Conservation (phyloP, 2,329 filamentous ascomycete species). For the Mycocentrospora acerina region DNA sequence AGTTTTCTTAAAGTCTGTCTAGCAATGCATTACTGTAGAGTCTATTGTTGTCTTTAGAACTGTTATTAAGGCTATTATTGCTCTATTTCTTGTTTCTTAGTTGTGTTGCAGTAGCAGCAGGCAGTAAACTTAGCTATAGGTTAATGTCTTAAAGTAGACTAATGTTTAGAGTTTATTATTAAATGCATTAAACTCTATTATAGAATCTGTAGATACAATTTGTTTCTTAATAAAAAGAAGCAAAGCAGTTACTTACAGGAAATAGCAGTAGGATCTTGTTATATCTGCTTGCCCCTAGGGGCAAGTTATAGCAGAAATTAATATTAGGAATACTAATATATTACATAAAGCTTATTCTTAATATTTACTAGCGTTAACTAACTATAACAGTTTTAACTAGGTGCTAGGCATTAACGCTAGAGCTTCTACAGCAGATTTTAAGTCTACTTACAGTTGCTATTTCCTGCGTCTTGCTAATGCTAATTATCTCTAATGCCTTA, state of each 20-base stretch:
- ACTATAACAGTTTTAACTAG: background rate
- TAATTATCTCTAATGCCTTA: conserved; percentile 1
- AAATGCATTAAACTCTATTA: background rate
- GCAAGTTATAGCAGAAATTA: background rate
- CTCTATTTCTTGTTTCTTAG: background rate
- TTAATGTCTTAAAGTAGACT: background rate
- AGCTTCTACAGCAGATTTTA: background rate
- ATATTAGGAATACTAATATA: background rate
- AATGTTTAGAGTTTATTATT: background rate
- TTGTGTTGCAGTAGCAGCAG: background rate
- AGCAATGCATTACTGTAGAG: background rate
- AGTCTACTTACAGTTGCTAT: no score
- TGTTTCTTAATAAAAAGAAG: background rate
- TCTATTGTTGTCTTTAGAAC: no score
- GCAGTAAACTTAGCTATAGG: background rate
- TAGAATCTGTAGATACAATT: background rate
- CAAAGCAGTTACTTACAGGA: background rate
- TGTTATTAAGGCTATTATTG: background rate
- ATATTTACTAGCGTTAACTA: conserved; percentile 3
- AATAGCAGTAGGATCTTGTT: background rate
- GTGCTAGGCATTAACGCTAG: background rate
- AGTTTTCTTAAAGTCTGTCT: background rate
- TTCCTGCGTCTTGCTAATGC: background rate
- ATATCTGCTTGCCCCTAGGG: conserved; percentile 1
- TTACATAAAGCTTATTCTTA: background rate